Evolutionary conservation across 768 basidiomycete species (phyloP).

Genomic region (Termitomyces sp.): DNA sequence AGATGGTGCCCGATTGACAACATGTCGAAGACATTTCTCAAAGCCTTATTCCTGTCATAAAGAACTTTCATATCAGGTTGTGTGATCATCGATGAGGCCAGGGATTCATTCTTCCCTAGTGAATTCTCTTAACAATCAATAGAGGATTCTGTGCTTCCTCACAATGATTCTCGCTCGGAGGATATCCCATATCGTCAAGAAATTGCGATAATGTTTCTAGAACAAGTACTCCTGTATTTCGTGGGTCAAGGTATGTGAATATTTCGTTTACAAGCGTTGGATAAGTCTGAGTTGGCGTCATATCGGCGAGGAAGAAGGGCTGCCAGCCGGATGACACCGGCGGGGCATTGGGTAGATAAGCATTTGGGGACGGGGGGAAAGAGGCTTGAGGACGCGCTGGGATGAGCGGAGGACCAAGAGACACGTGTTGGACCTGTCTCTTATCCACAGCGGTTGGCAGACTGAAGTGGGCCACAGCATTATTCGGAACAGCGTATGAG

Average conservation of each 20-base stretch:
- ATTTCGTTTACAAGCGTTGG: constrained; percentile 10
- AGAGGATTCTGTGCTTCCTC: background rate
- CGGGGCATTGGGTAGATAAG: background rate
- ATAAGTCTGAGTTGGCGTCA: constrained; percentile 10
- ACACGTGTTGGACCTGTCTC: background rate
- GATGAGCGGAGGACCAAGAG: background rate
- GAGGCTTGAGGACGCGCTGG: background rate
- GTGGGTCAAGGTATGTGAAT: constrained; percentile 11
- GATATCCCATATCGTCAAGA: constrained; percentile 11
- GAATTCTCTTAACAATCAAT: background rate
- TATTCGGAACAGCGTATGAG: too few relatives aligned
- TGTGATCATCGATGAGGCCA: constrained; percentile 1
- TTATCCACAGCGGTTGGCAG: background rate
- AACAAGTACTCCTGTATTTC: constrained; percentile 5
- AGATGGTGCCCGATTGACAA: constrained; percentile 13
- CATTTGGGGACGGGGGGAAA: background rate
- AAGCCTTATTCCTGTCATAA: background rate
- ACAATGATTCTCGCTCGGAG: constrained; percentile 7
- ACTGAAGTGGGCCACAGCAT: background rate
- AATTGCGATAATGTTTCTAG: constrained; percentile 8
- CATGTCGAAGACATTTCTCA: constrained; percentile 9
- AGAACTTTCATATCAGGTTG: background rate
- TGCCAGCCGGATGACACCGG: constrained; percentile 5
- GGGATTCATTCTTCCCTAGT: constrained; percentile 6
- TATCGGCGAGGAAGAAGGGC: constrained; percentile 8